Evolutionary conservation across 1,139 yeast genomes (phyloP).

Genomic region (Candida glucosophila): DNA sequence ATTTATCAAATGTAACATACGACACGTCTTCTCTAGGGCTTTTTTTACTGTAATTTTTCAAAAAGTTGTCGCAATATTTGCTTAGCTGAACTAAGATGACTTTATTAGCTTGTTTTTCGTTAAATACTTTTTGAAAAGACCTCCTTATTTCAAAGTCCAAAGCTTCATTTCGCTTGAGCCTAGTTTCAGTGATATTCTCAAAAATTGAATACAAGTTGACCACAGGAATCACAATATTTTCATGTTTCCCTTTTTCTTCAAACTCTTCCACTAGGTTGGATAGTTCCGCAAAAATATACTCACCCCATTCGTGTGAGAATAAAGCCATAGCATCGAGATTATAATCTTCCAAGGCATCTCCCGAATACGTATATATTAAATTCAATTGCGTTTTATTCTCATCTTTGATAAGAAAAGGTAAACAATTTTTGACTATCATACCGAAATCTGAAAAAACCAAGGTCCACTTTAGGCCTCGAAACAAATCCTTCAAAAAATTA

Average conservation of each 20-base stretch:
- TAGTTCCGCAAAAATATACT: slow-evolving; percentile 4
- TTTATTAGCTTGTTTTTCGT: slow-evolving; percentile 12
- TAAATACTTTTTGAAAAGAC: slow-evolving; percentile 17
- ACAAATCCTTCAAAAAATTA: slow-evolving; percentile 13
- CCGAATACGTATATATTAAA: slow-evolving; percentile 13
- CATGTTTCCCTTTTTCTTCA: slow-evolving; percentile 4
- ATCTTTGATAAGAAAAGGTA: slow-evolving; percentile 13
- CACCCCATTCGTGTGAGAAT: slow-evolving; percentile 16
- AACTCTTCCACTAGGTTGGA: slow-evolving; percentile 4
- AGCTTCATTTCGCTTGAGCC: slow-evolving; percentile 9
- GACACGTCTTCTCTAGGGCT: slow-evolving; percentile 4
- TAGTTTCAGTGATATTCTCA: slow-evolving; percentile 6
- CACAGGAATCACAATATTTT: slow-evolving; percentile 4
- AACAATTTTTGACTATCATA: slow-evolving; percentile 9
- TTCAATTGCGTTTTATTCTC: slow-evolving; percentile 10
- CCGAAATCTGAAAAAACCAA: slow-evolving; percentile 21
- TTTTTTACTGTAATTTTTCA: slow-evolving; percentile 11
- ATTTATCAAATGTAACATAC: slow-evolving; percentile 9
- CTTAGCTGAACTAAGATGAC: slow-evolving; percentile 18
- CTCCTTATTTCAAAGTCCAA: slow-evolving; percentile 23
- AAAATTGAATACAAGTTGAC: slow-evolving; percentile 8
- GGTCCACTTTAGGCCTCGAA: slow-evolving; percentile 20
- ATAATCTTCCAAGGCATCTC: slow-evolving; percentile 10
- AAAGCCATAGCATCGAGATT: slow-evolving; percentile 12
- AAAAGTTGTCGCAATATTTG: slow-evolving; percentile 26